These are phyloP conservation scores for Aureobasidium mangrovei DNA, from an alignment of 2,329 filamentous ascomycete genomes.

Conservation along the genomic window DNA sequence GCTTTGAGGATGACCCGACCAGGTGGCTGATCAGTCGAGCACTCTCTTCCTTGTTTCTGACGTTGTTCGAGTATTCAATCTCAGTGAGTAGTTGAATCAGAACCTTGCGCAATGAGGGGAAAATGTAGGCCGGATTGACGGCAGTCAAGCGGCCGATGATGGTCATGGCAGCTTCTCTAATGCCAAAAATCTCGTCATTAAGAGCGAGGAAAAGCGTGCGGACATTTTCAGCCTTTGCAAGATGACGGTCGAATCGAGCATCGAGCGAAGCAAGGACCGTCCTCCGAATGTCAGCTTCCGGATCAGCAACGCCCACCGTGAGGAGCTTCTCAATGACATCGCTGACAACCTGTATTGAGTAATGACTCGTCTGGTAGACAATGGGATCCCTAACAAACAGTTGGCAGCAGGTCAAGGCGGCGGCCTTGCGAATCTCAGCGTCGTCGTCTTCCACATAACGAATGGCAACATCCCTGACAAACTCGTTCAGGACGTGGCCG, in stretches of 20 bases:
- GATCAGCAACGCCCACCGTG: constrained; percentile 88
- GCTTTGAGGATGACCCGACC: constrained; percentile 81
- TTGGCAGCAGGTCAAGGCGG: constrained; percentile 93
- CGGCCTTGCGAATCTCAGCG: constrained; percentile 83
- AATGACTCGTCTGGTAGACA: constrained; percentile 93
- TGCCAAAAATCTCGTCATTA: constrained; percentile 88
- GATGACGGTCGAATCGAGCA: constrained; percentile 85
- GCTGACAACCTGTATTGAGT: constrained; percentile 92
- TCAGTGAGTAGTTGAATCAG: constrained; percentile 94
- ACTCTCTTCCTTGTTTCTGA: constrained; percentile 92
- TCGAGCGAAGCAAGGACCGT: constrained; percentile 87
- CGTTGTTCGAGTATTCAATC: constrained; percentile 89
- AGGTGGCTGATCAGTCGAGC: constrained; percentile 86
- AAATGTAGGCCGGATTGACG: constrained; percentile 93
- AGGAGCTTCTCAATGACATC: constrained; percentile 96
- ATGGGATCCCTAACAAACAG: constrained; percentile 95
- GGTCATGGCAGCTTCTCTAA: constrained; percentile 87
- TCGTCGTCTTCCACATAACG: constrained; percentile 97
- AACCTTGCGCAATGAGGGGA: constrained; percentile 88
- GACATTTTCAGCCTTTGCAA: constrained; percentile 97
- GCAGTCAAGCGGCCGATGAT: constrained; percentile 90
- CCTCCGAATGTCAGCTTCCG: constrained; percentile 74
- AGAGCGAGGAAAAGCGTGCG: constrained; percentile 89
- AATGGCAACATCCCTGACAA: constrained; percentile 94
- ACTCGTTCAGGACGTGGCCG: constrained; percentile 90